Evolutionary conservation across 305 asterid genomes (phyloP), one percentile per base, ranked within the genome.

Genomic region (Rubia balearica): DNA sequence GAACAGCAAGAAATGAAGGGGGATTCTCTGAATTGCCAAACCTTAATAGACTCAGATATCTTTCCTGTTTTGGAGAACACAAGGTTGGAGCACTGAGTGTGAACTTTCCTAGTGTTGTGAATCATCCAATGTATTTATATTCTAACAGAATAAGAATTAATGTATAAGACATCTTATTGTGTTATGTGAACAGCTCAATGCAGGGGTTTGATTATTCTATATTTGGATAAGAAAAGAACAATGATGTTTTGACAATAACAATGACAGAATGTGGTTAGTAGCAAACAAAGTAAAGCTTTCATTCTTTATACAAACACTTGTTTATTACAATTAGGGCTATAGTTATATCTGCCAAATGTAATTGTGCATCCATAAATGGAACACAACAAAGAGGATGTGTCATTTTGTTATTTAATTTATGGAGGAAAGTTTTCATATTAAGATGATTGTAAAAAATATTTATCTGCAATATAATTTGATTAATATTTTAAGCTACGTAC

Each of bases 181-280:
- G 82, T 74, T 78, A 49, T 79, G 78, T 77, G 83, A 82, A 88
- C 75, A 77, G 27, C 60, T 71, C 68, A 80, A 65, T 67, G 71
- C 73, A 57, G 43, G 21, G 62, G 57, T 51, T 70, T 19, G 11
- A 70, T 71, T 79, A 78, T 85, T 85, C 85, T 80, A 65, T 68
- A 67, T 73, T 21, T 71, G 85, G 91, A 84, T 82, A 83, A 77
- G 83, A 81, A 69, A 74, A 72, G 77, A 82, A 75, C 76, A 75
- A 70, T 73, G 77, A 69, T 62, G 81, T 55, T 49, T 81, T 83
- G 94, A 83, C 80, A 76, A 80, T 75, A 83, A 76, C 90, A 79
- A 85, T 30, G 87, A 73, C 67, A 61, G 40, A 24, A 33, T 22
- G 5, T 69, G 38, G 24, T 56, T 19, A 22, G 6, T 2, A 14